A percentile compares a stretch with the other conserved stretches of the same genome.
Evolutionary conservation across 768 basidiomycete species (phyloP).

Genomic region (Serpula lacrymans): DNA sequence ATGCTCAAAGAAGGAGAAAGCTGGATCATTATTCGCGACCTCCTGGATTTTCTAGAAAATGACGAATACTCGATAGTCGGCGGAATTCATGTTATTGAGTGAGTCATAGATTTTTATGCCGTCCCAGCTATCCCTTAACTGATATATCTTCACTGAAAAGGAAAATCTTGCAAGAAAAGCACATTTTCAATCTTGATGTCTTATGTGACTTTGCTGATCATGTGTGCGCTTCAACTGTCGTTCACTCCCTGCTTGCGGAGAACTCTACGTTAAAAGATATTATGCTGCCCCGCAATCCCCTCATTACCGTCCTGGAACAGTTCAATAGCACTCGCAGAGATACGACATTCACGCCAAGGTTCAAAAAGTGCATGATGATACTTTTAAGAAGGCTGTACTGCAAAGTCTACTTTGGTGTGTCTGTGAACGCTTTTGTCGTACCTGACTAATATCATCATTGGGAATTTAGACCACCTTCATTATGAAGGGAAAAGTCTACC

Average conservation of each 20-base stretch:
- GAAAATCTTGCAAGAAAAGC: slow-evolving; percentile 30
- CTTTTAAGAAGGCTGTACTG: slow-evolving; percentile 25
- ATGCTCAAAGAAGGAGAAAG: no score
- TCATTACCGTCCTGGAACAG: slow-evolving; percentile 18
- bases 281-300: slow-evolving; percentile 48
- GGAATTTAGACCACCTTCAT: no score
- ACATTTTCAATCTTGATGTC: slow-evolving; percentile 40
- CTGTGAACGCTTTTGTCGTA: no score
- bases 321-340: no score
- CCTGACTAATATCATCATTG: no score
- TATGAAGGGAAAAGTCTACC: no score
- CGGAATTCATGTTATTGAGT: slow-evolving; percentile 38
- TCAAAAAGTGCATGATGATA: slow-evolving; percentile 11
- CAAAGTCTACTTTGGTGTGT: slow-evolving; percentile 22
- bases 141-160: slow-evolving; percentile 26
- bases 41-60: slow-evolving; percentile 20
- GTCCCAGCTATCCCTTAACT: neutral
- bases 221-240: slow-evolving; percentile 36
- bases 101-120: slow-evolving; percentile 13
- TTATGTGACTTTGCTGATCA: slow-evolving; percentile 46
- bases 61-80: slow-evolving; percentile 16
- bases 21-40: slow-evolving; percentile 25
- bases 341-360: no score
- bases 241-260: slow-evolving; percentile 22
- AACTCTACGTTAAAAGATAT: slow-evolving; percentile 33